Evolutionary conservation across 805 yeast species (phyloP).

Genomic region (Barnettozyma californica): DNA sequence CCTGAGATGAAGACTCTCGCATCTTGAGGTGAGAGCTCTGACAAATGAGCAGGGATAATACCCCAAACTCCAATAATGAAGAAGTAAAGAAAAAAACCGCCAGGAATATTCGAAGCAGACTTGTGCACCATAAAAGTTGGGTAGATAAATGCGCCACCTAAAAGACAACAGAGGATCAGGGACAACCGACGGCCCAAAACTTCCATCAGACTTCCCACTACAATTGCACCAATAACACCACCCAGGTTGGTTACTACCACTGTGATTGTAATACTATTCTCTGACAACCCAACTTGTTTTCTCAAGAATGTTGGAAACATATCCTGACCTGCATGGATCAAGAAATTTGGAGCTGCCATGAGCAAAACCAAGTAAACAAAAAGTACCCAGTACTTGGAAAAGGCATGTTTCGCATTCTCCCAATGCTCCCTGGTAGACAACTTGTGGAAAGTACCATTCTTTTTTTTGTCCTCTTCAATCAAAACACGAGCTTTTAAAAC

Average conservation of each 20-base stretch:
- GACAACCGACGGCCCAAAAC: slow-evolving; percentile 58
- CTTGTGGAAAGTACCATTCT: slow-evolving; percentile 24
- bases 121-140: slow-evolving; percentile 46
- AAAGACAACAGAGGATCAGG: slow-evolving; percentile 43
- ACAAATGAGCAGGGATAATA: slow-evolving; percentile 57
- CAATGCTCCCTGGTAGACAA: slow-evolving; percentile 20
- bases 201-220: slow-evolving; percentile 51
- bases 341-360: slow-evolving; percentile 66
- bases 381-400: slow-evolving; percentile 55
- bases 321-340: slow-evolving; percentile 74
- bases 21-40: slow-evolving; percentile 65
- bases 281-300: slow-evolving; percentile 43
- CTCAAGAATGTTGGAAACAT: slow-evolving; percentile 60
- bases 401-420: slow-evolving; percentile 28
- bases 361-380: slow-evolving; percentile 53
- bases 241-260: slow-evolving; percentile 62
- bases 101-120: slow-evolving; percentile 41
- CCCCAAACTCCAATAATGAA: slow-evolving; percentile 75
- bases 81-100: slow-evolving; percentile 61
- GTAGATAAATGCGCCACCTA: slow-evolving; percentile 58
- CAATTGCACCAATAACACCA: slow-evolving; percentile 58
- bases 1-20: slow-evolving; percentile 61
- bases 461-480: slow-evolving; percentile 24
- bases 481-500: slow-evolving; percentile 27
- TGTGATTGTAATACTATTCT: slow-evolving; percentile 50